These are phyloP conservation scores for Candolleomyces aberdarensis DNA, from an alignment of 768 basidiomycete species.

Conservation along the genomic window DNA sequence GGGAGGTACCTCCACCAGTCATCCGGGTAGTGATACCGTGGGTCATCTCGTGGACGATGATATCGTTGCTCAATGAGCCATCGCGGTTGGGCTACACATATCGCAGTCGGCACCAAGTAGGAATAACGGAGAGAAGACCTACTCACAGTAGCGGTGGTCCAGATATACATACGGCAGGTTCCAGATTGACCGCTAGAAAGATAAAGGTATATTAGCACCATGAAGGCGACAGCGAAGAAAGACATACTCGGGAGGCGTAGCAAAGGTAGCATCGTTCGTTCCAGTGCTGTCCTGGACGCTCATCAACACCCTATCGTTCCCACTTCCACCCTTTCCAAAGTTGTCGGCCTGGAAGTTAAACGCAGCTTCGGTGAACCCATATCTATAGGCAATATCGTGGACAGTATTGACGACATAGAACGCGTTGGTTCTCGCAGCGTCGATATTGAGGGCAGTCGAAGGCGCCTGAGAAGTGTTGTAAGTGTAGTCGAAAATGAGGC, in stretches of 20 bases:
- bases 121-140: not conserved
- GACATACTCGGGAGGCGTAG: slow-evolving; percentile 36
- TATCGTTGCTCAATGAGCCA: slow-evolving; percentile 56
- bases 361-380: slow-evolving; percentile 51
- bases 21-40: slow-evolving; percentile 43
- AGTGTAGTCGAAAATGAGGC: slow-evolving; percentile 33
- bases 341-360: slow-evolving; percentile 54
- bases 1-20: slow-evolving; percentile 52
- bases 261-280: slow-evolving; percentile 41
- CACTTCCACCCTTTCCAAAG: slow-evolving; percentile 49
- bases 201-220: not conserved
- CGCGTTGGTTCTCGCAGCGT: slow-evolving; percentile 46
- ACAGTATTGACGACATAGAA: slow-evolving; percentile 56
- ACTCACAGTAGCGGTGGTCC: slow-evolving; percentile 18
- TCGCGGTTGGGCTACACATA: slow-evolving; percentile 20
- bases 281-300: slow-evolving; percentile 50
- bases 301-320: slow-evolving; percentile 48
- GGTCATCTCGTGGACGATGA: slow-evolving; percentile 44
- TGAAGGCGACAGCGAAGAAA: not conserved
- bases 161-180: slow-evolving; percentile 25
- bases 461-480: slow-evolving; percentile 29
- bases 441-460: slow-evolving; percentile 36
- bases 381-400: slow-evolving; percentile 38
- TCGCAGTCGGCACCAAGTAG: too few species aligned
- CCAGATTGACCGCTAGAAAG: slow-evolving; percentile 34